Percentiles rank a stretch among this genome's conserved stretches.
Conservation (phyloP, 768 basidiomycete species). For the Russula abietina region DNA sequence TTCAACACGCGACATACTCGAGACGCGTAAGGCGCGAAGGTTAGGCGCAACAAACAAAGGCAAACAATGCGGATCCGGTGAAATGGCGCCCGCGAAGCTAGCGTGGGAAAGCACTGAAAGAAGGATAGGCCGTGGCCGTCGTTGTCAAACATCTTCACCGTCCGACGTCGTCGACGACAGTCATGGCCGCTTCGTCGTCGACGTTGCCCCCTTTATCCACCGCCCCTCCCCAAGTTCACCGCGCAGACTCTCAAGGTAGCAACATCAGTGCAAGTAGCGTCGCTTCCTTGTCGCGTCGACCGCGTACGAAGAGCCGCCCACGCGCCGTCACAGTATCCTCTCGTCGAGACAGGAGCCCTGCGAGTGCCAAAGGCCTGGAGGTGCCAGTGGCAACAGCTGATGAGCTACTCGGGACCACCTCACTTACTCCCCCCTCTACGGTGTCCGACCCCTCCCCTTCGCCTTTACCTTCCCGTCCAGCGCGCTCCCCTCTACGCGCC, state of each 20-base stretch:
- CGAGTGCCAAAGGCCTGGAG: slow-evolving; percentile 20
- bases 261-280: slow-evolving; percentile 27
- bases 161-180: slow-evolving; percentile 27
- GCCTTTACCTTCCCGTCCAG: slow-evolving; percentile 19
- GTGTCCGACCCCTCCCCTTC: slow-evolving; percentile 10
- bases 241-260: slow-evolving; percentile 31
- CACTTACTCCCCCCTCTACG: slow-evolving; percentile 21
- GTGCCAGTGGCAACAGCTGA: slow-evolving; percentile 17
- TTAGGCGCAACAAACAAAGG: background rate
- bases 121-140: background rate
- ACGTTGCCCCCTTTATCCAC: slow-evolving; percentile 24
- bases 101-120: slow-evolving; percentile 18
- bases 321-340: slow-evolving; percentile 26
- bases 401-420: slow-evolving; percentile 22
- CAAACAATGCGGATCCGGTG: background rate
- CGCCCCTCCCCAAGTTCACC: slow-evolving; percentile 23
- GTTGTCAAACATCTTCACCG: slow-evolving; percentile 21
- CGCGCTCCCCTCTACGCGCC: slow-evolving; percentile 24
- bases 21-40: background rate
- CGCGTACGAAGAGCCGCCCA: slow-evolving; percentile 30
- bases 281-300: slow-evolving; percentile 30
- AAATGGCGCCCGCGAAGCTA: background rate
- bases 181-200: slow-evolving; percentile 31
- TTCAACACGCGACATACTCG: background rate
- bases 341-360: slow-evolving; percentile 28